Evolutionary conservation across 768 basidiomycete species (phyloP), one percentile per base, ranked within the genome.

Genomic region (Suillus sp.): DNA sequence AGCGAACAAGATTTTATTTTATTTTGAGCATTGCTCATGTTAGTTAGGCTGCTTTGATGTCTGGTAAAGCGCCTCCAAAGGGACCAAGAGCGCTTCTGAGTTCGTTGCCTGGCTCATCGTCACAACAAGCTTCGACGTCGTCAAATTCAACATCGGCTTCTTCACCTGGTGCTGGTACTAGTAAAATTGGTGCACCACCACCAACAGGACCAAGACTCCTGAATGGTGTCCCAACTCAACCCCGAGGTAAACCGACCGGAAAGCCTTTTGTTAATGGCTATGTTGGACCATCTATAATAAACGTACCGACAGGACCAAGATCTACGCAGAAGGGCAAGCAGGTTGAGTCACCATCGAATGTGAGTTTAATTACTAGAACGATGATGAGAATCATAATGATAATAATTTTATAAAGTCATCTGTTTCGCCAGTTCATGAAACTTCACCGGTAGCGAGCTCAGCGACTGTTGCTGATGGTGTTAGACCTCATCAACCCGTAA

Each of bases 31-130:
- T 61, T 62, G 58, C 42, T 62, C 58, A 61, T 62, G 62, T 62
- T 62, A 57, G 62, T 43, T 57, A 60, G 62, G 64, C 58, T 69
- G 65, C 62, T 71, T 57, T 65, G 64, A 90, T 92, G 90, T 90
- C 90, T 76, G 89, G 90, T 72, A 91, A 88, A 79, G 86, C 84
- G 59, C 90, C 90, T 69, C 90, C 90, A 67, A 83, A 81, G 67
- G 90, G 90, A 62, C 90, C 90, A 53, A 79, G 90, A 64, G 90
- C 90, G 51, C 79, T 92, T 64, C 70, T 86, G 65, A 84, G 83
- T 63, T 76, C 81, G 43, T 68, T 78, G 13, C 78, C 78, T 35
- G 62, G 64, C 14, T 57, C 77, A 20, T 65, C 68, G 63, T 65
- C 65, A 64, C 71, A 65, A 22, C 72, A 69, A 48, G 69, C 78